Evolutionary conservation across 257 asterid genomes (phyloP).

Genomic region (Nicotiana sylvestris): DNA sequence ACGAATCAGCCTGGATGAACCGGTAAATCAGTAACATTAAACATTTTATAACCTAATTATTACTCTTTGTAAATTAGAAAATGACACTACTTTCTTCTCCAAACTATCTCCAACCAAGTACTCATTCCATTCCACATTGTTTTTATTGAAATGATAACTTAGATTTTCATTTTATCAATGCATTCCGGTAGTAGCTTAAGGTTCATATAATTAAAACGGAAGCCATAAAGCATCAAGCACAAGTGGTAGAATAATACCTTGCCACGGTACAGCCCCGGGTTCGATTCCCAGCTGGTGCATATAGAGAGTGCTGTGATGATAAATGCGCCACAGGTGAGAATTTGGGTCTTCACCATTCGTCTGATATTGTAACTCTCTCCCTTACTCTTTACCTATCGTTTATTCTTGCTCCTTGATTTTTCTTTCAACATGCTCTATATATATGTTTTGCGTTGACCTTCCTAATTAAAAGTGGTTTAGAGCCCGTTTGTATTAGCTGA

Average conservation of each 20-base stretch:
- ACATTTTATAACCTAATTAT: background rate
- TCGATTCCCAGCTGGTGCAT: constrained; percentile 3
- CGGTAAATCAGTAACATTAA: background rate
- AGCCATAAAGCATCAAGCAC: background rate
- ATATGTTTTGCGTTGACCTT: too few species aligned
- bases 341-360: background rate
- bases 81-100: background rate
- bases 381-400: too few species aligned
- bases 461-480: too few species aligned
- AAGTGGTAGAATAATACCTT: constrained; percentile 90
- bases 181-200: too few species aligned
- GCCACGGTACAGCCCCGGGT: constrained; percentile 70
- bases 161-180: background rate
- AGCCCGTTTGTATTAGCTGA: too few species aligned
- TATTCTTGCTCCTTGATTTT: too few species aligned
- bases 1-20: background rate
- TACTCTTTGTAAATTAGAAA: background rate
- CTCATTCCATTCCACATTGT: background rate
- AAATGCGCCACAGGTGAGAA: background rate
- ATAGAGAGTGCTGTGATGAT: background rate
- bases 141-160: background rate
- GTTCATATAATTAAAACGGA: too few species aligned
- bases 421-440: too few species aligned
- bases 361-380: background rate
- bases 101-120: background rate